A percentile compares a stretch with the other conserved stretches of the same genome.
Conservation (phyloP, 495 filamentous ascomycete species). For the Astrothelium subdiscretum region DNA sequence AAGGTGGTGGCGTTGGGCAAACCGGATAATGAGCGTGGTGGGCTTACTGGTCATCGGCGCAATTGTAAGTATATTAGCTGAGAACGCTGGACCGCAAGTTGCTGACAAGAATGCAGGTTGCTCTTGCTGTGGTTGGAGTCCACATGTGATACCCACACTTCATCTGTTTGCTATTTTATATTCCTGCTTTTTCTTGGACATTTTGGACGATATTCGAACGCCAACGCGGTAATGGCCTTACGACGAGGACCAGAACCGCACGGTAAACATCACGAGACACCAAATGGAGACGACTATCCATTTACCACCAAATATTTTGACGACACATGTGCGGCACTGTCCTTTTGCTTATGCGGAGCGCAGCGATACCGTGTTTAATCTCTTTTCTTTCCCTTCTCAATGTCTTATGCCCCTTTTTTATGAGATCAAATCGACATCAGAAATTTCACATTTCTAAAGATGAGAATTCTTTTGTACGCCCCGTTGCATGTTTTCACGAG, state of each 20-base stretch:
- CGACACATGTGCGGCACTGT: background rate
- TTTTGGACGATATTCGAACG: background rate
- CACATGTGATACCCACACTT: slow-evolving; percentile 6
- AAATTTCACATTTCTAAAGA: background rate
- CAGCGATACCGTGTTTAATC: background rate
- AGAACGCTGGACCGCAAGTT: slow-evolving; percentile 2
- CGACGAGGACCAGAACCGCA: background rate
- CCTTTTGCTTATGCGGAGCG: background rate
- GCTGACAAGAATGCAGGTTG: slow-evolving; percentile 33
- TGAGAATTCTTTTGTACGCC: background rate
- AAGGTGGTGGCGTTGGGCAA: slow-evolving; percentile 85
- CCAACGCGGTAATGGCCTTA: background rate
- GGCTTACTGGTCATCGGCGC: slow-evolving; percentile 68
- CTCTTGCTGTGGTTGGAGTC: slow-evolving; percentile 47
- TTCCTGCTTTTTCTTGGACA: background rate
- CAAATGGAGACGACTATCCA: background rate
- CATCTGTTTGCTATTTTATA: background rate
- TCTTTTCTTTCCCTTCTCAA: too few species aligned
- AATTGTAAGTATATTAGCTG: slow-evolving; percentile 42
- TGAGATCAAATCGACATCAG: background rate
- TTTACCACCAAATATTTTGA: background rate
- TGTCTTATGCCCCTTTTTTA: background rate
- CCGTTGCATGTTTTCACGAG: background rate
- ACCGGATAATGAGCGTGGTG: slow-evolving; percentile 71
- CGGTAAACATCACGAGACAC: background rate